Percentiles rank a stretch among this genome's conserved stretches.
phyloP scores from a whole-genome alignment of 2,329 filamentous ascomycete genomes.

The Fusarium chaquense region DNA sequence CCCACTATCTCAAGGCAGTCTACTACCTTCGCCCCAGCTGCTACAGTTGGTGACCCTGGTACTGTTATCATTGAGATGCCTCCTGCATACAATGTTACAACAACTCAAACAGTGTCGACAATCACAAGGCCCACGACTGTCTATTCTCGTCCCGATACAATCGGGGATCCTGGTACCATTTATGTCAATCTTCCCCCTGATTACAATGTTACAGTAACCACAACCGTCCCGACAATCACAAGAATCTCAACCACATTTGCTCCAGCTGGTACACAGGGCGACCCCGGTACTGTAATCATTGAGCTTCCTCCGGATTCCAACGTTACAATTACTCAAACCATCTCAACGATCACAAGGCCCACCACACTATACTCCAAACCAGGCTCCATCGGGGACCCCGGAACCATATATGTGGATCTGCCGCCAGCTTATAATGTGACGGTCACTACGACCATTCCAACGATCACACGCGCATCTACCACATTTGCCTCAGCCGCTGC shows the following conservation, averaged over 20 bases:
- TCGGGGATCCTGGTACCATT: slow-evolving; percentile 18
- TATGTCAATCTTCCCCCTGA: slow-evolving; percentile 20
- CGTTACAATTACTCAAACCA: slow-evolving; percentile 15
- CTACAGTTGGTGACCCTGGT: slow-evolving; percentile 16
- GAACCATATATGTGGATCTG: slow-evolving; percentile 13
- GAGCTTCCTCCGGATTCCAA: slow-evolving; percentile 20
- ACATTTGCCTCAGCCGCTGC: slow-evolving; percentile 14
- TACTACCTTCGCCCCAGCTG: slow-evolving; percentile 9
- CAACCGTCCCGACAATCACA: slow-evolving; percentile 14
- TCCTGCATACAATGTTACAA: slow-evolving; percentile 14
- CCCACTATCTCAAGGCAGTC: slow-evolving; percentile 6
- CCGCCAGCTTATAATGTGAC: slow-evolving; percentile 27
- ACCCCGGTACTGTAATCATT: slow-evolving; percentile 18
- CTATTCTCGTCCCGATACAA: slow-evolving; percentile 2
- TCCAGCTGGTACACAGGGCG: slow-evolving; percentile 18
- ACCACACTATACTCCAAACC: slow-evolving; percentile 1
- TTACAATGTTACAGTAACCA: slow-evolving; percentile 13
- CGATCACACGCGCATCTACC: slow-evolving; percentile 16
- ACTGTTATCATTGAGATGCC: slow-evolving; percentile 20
- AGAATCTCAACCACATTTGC: slow-evolving; percentile 11
- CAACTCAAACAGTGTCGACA: slow-evolving; percentile 17
- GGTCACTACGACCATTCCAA: background rate
- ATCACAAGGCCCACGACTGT: slow-evolving; percentile 13
- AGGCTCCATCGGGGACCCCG: slow-evolving; percentile 4
- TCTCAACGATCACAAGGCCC: slow-evolving; percentile 16